Base-by-base conservation (phyloP, 805 yeast species). In the Candida lessepsii region DNA sequence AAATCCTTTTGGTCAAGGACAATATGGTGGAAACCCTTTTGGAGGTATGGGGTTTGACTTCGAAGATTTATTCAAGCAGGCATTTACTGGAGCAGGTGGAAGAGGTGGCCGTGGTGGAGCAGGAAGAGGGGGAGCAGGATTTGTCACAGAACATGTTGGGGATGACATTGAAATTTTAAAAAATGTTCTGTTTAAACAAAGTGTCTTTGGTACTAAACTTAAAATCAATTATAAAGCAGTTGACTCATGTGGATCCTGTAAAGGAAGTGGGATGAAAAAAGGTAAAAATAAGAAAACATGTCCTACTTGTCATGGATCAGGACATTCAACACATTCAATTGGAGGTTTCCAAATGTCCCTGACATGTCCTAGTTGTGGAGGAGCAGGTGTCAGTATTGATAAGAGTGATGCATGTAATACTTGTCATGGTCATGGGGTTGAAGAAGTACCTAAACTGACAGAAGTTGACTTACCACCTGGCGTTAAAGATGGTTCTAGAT, bases 321-420 rank as follows among this genome's bases (percentile, higher is more conserved):
- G 99, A 4, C 83, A 90, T 25, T 80, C 83, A 13, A 84, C 89
- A 15, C 97, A 91, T 53, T 72, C 81, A 34, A 75, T 86, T 57
- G 96, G 95, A 3, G 98, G 98, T 0, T 93, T 91, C 76, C 96
- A 90, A 54, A 89, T 93, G 96, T 83, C 96, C 2, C 81, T 96
- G 0, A 88, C 96, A 9, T 93, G 99, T 74, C 73, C 73, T 36
- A 67, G 81, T 3, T 93, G 99, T 71, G 80, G 75, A 32, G 99
- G 99, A 29, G 69, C 86, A 5, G 99, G 99, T 39, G 93, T 88
- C 1, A 73, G 71, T 3, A 79, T 89, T 36, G 76, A 81, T 34
- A 70, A 75, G 14, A 65, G 70, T 10, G 89, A 88, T 56, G 79
- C 80, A 39, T 93, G 99, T 73, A 54, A 58, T 1, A 60, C 81